Percentiles rank a stretch among this genome's conserved stretches.
Conservation (phyloP, 179 eudicot genomes). For the Beta macrorhiza region DNA sequence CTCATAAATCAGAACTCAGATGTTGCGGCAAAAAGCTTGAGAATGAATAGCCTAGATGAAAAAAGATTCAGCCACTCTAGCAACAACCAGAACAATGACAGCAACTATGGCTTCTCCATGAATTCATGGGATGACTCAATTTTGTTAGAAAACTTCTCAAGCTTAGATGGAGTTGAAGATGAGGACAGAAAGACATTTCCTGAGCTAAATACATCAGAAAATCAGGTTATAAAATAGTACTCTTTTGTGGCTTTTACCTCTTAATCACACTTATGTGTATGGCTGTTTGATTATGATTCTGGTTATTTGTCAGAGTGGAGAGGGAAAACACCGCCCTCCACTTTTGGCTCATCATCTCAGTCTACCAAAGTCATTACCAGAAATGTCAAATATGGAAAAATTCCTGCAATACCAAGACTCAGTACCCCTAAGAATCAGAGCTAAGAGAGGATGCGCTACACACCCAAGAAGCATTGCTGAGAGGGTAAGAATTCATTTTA, state of each 20-base stretch:
- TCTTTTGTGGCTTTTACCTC: slow-evolving; percentile 5
- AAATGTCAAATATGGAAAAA: slow-evolving; percentile 55
- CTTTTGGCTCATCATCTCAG: slow-evolving; percentile 67
- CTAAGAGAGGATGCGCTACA: slow-evolving; percentile 90
- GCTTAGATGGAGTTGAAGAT: slow-evolving; percentile 30
- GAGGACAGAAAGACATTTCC: slow-evolving; percentile 30
- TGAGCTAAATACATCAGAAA: slow-evolving; percentile 33
- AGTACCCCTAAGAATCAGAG: slow-evolving; percentile 68
- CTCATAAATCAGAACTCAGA: slow-evolving; percentile 28
- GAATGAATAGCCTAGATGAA: slow-evolving; percentile 28
- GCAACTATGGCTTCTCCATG: slow-evolving; percentile 30
- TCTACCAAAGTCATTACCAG: slow-evolving; percentile 56
- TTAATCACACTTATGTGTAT: slow-evolving; percentile 11
- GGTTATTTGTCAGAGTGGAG: slow-evolving; percentile 42
- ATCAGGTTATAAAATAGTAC: slow-evolving; percentile 30
- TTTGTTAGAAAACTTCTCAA: slow-evolving; percentile 27
- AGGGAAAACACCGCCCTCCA: slow-evolving; percentile 39
- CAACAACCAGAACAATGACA: slow-evolving; percentile 16
- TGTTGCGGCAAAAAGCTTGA: slow-evolving; percentile 21
- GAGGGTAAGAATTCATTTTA: slow-evolving; percentile 52
- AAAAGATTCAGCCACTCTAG: slow-evolving; percentile 25
- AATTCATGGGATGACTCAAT: slow-evolving; percentile 42
- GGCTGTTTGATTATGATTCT: slow-evolving; percentile 10
- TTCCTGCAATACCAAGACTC: slow-evolving; percentile 58
- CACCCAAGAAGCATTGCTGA: slow-evolving; percentile 97